Conservation (phyloP, 1,284 basidiomycete species). For the Limonomyces culmigenus region DNA sequence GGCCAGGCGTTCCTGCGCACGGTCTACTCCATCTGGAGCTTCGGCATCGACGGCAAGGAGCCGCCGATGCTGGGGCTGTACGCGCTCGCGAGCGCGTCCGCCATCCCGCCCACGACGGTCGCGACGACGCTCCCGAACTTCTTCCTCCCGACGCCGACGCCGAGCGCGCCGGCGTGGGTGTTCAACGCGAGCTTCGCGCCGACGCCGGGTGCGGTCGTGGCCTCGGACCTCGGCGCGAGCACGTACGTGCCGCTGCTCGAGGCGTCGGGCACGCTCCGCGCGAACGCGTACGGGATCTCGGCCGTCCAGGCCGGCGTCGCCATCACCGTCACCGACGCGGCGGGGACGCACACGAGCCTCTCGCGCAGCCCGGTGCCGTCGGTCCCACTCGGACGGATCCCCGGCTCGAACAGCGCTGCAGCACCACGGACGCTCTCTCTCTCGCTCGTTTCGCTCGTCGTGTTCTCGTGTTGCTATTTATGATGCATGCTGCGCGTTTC, state of each 20-base stretch:
- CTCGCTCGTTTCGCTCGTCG: no score
- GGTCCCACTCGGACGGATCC: constrained; percentile 16
- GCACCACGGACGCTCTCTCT: no score
- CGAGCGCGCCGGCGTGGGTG: constrained; percentile 46
- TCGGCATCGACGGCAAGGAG: constrained; percentile 18
- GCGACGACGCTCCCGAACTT: constrained; percentile 64
- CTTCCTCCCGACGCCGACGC: constrained; percentile 48
- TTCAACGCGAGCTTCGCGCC: constrained; percentile 55
- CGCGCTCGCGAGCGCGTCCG: constrained; percentile 37
- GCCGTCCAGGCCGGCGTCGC: constrained; percentile 18
- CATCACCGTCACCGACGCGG: constrained; percentile 18
- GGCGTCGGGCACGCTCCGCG: constrained; percentile 7
- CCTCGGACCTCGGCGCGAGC: constrained; percentile 44
- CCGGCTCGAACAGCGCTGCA: not conserved
- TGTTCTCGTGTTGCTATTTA: no score
- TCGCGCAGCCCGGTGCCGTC: constrained; percentile 14
- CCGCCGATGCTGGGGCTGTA: constrained; percentile 62
- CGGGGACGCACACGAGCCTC: constrained; percentile 14
- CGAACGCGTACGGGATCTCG: constrained; percentile 17
- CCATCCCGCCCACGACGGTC: constrained; percentile 30
- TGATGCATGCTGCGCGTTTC: no score
- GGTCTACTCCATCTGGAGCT: constrained; percentile 76
- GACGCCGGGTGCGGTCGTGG: constrained; percentile 31
- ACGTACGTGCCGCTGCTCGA: constrained; percentile 45
- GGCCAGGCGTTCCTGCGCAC: constrained; percentile 69